These are phyloP conservation scores for Fusarium sterilihyphosum DNA, from an alignment of 2,329 filamentous ascomycete genomes.

Conservation along the genomic window DNA sequence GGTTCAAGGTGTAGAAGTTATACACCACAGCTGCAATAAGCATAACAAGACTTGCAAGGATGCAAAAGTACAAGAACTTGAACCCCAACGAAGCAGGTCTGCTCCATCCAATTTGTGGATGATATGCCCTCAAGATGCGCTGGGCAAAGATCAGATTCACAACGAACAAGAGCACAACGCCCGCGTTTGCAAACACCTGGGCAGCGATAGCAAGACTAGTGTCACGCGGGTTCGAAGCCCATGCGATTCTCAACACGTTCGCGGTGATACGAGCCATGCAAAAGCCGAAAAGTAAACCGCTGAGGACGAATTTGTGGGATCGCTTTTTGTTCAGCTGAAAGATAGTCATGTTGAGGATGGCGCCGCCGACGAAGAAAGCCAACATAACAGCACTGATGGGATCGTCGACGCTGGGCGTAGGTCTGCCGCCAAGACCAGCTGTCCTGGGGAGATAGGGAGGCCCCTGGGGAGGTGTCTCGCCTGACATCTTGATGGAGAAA, in stretches of 20 bases:
- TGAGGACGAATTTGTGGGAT: slow-evolving; percentile 69
- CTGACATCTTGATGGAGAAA: slow-evolving; percentile 16
- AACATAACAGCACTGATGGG: slow-evolving; percentile 73
- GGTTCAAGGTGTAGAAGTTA: slow-evolving; percentile 72
- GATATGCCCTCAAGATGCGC: slow-evolving; percentile 77
- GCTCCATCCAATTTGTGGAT: slow-evolving; percentile 77
- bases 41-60: slow-evolving; percentile 70
- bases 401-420: slow-evolving; percentile 67
- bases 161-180: slow-evolving; percentile 79
- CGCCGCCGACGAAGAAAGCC: slow-evolving; percentile 63
- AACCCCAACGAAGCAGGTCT: slow-evolving; percentile 61
- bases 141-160: slow-evolving; percentile 82
- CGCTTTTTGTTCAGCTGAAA: slow-evolving; percentile 60
- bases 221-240: slow-evolving; percentile 56
- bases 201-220: slow-evolving; percentile 65
- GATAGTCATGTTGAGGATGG: slow-evolving; percentile 66
- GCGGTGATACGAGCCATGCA: slow-evolving; percentile 64
- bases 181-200: slow-evolving; percentile 76
- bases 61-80: slow-evolving; percentile 65
- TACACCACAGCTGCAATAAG: slow-evolving; percentile 73
- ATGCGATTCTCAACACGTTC: slow-evolving; percentile 62
- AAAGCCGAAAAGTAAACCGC: slow-evolving; percentile 66
- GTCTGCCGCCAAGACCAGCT: slow-evolving; percentile 66
- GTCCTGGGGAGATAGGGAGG: slow-evolving; percentile 52
- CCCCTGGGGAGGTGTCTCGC: slow-evolving; percentile 39